Conservation (phyloP, 257 asterid species). For the Solanum gracilifrons region DNA sequence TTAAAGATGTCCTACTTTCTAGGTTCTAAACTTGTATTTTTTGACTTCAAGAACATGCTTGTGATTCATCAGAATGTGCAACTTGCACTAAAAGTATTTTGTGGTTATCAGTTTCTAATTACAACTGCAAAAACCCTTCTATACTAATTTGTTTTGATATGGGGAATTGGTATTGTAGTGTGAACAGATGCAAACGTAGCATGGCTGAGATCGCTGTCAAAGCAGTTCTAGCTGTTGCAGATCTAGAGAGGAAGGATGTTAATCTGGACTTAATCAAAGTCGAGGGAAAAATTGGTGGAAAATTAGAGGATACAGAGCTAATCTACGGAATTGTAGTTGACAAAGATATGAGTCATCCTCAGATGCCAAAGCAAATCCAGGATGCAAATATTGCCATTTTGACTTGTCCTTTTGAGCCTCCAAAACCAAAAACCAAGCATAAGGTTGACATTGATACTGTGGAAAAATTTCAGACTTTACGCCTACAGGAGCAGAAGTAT, state of each 20-base stretch:
- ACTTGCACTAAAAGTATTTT: neutral
- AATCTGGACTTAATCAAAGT: constrained; percentile 86
- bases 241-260: constrained; percentile 89
- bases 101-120: neutral
- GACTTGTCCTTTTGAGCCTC: constrained; percentile 95
- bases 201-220: constrained; percentile 91
- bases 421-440: constrained; percentile 96
- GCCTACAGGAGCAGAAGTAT: constrained; percentile 74
- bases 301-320: constrained; percentile 82
- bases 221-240: constrained; percentile 95
- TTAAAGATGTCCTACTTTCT: neutral
- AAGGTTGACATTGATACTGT: constrained; percentile 88
- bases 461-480: constrained; percentile 66
- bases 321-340: constrained; percentile 77
- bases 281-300: constrained; percentile 91
- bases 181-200: constrained; percentile 78
- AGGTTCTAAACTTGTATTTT: neutral
- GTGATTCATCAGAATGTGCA: neutral
- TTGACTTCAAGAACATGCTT: neutral
- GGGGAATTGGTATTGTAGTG: constrained; percentile 38
- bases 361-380: constrained; percentile 85
- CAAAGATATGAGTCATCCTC: constrained; percentile 96
- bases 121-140: neutral
- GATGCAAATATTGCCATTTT: constrained; percentile 85
- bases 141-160: neutral